Evolutionary conservation across 2,329 filamentous ascomycete genomes (phyloP).

Genomic region (Alternaria metachromatica): DNA sequence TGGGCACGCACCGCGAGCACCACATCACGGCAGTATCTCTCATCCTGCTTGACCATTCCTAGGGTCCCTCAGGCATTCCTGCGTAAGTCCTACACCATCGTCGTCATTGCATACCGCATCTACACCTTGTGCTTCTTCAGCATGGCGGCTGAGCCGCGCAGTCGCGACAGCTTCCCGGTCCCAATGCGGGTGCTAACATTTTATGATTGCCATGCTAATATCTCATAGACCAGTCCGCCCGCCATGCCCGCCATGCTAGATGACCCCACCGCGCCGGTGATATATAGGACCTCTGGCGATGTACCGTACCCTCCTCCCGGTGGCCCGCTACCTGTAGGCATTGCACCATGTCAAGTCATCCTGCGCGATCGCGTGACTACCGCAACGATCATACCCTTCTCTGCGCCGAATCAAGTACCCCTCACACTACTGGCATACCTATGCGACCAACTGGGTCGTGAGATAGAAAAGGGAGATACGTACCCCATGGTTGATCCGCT

Average conservation of each 20-base stretch:
- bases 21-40: slow-evolving; percentile 32
- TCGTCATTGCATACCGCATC: background rate
- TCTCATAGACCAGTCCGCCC: slow-evolving; percentile 14
- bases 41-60: slow-evolving; percentile 25
- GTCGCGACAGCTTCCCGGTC: background rate
- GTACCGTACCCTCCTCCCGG: slow-evolving; percentile 68
- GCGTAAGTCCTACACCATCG: slow-evolving; percentile 19
- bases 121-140: background rate
- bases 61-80: slow-evolving; percentile 11
- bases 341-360: slow-evolving; percentile 77
- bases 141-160: background rate
- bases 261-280: slow-evolving; percentile 73
- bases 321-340: slow-evolving; percentile 70
- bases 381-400: slow-evolving; percentile 83
- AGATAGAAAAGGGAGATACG: slow-evolving; percentile 90
- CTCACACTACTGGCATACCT: slow-evolving; percentile 76
- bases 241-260: slow-evolving; percentile 80
- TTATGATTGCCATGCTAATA: slow-evolving; percentile 10
- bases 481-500: slow-evolving; percentile 86
- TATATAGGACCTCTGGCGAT: slow-evolving; percentile 72
- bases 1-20: slow-evolving; percentile 17
- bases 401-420: slow-evolving; percentile 78
- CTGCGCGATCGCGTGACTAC: slow-evolving; percentile 83
- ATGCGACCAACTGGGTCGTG: slow-evolving; percentile 82
- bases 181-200: slow-evolving; percentile 3